These are phyloP conservation scores for Sporothrix dimorphospora DNA, from an alignment of 2,329 filamentous ascomycete genomes.

Conservation along the genomic window DNA sequence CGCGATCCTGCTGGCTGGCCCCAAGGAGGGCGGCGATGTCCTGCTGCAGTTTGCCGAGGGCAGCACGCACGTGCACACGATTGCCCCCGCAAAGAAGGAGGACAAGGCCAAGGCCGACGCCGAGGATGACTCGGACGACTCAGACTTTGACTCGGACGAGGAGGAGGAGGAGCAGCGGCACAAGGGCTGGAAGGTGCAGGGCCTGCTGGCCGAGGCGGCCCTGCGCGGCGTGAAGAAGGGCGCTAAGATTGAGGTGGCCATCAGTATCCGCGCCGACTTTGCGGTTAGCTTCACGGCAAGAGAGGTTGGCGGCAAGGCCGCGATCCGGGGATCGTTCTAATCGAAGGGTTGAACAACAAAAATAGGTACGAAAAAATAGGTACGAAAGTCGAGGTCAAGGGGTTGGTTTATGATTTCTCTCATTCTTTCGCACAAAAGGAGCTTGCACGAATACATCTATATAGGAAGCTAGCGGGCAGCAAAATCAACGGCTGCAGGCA, in stretches of 20 bases:
- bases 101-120: slow-evolving; percentile 63
- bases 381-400: slow-evolving; percentile 12
- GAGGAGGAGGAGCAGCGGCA: slow-evolving; percentile 86
- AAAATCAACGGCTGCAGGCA: slow-evolving; percentile 14
- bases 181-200: slow-evolving; percentile 89
- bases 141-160: slow-evolving; percentile 65
- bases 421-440: slow-evolving; percentile 16
- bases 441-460: slow-evolving; percentile 13
- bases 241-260: slow-evolving; percentile 88
- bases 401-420: neutral
- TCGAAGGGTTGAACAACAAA: neutral
- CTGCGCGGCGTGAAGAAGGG: slow-evolving; percentile 84
- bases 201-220: slow-evolving; percentile 80
- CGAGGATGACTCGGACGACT: slow-evolving; percentile 65
- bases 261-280: slow-evolving; percentile 83
- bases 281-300: slow-evolving; percentile 77
- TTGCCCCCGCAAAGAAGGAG: slow-evolving; percentile 90
- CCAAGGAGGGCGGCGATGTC: slow-evolving; percentile 83
- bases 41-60: slow-evolving; percentile 89
- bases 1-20: slow-evolving; percentile 74
- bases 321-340: slow-evolving; percentile 63
- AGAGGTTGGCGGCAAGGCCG: slow-evolving; percentile 85
- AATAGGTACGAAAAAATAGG: neutral
- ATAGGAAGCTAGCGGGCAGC: slow-evolving; percentile 16
- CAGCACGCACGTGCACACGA: slow-evolving; percentile 64